phyloP scores from a whole-genome alignment of 805 yeast species.

The Candida saitoana region DNA sequence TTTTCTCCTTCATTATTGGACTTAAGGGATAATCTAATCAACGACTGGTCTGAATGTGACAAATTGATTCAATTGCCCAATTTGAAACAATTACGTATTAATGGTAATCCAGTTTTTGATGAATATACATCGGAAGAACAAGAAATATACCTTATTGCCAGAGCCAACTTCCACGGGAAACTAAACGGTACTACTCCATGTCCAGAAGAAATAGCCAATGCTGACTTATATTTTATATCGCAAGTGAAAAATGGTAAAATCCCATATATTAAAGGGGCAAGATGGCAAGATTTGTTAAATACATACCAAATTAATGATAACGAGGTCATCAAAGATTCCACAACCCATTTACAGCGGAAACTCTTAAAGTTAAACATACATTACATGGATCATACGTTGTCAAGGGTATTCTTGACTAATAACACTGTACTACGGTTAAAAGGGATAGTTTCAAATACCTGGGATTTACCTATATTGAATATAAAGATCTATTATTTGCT shows the following conservation, averaged over 20 bases:
- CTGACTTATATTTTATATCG: conserved; percentile 64
- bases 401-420: conserved; percentile 19
- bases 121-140: conserved; percentile 25
- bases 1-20: conserved; percentile 31
- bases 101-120: conserved; percentile 49
- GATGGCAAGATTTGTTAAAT: conserved; percentile 43
- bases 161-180: conserved; percentile 29
- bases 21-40: conserved; percentile 47
- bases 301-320: conserved; percentile 27
- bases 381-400: conserved; percentile 4
- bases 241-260: conserved; percentile 35
- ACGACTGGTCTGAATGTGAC: conserved; percentile 48
- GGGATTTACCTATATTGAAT: conserved; percentile 17
- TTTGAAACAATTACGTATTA: conserved; percentile 45
- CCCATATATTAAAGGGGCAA: conserved; percentile 12
- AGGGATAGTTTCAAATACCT: conserved; percentile 23
- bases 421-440: conserved; percentile 30
- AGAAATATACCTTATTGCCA: conserved; percentile 41
- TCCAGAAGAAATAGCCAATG: conserved; percentile 49
- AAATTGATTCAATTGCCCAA: conserved; percentile 29
- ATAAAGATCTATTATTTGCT: conserved; percentile 24
- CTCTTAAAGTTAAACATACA: conserved; percentile 11
- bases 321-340: background rate
- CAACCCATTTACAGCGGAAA: conserved; percentile 2
- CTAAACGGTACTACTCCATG: conserved; percentile 59